Base-by-base conservation (phyloP, 2,329 filamentous ascomycete genomes). In the Alternaria sp. region DNA sequence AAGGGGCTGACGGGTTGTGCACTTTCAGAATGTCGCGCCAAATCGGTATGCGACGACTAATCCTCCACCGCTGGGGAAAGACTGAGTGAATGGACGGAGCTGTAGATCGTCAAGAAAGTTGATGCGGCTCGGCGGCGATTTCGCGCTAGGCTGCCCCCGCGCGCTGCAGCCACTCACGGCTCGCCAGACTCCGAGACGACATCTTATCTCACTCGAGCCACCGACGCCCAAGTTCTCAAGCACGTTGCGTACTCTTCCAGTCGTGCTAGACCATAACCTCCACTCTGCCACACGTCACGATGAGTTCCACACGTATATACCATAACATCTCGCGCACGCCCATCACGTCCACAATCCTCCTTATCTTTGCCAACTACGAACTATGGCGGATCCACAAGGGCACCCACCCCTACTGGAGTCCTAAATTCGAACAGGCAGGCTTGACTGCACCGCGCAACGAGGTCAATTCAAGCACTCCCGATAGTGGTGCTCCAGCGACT, bases 361-460 rank as follows among this genome's bases (percentile, higher is more conserved):
- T 74, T 18, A 62, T 68, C 62, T 58, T 60, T 30, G 59, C 54
- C 54, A 69, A 69, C 62, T 75, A 70, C 62, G 71, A 73, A 44
- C 28, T 73, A 36, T 73, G 63, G 63, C 72, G 69, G 32, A 65
- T 75, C 49, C 64, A 68, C 59, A 69, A 63, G 34, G 71, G 72
- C 59, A 71, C 62, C n/a, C 72, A 77, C 54, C 73, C 74, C 9
- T 68, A 65, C 46, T 64, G 71, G 60, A 67, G 68, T 10, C 69
- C 65, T 8, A 66, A 59, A 32, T 50, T 75, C 30, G 69, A 68
- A 57, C 64, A 62, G 28, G 62, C 62, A n/a, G 68, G 67, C 41
- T 57, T 69, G 16, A 54, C 63, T 43, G 60, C 54, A 27, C 59
- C 44, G 38, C 64, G 58, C 8, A 34, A 54, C 12, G 65, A 64